Evolutionary conservation across 192 early-diverging fungal species (phyloP).

Genomic region (Dissophora globulifera): DNA sequence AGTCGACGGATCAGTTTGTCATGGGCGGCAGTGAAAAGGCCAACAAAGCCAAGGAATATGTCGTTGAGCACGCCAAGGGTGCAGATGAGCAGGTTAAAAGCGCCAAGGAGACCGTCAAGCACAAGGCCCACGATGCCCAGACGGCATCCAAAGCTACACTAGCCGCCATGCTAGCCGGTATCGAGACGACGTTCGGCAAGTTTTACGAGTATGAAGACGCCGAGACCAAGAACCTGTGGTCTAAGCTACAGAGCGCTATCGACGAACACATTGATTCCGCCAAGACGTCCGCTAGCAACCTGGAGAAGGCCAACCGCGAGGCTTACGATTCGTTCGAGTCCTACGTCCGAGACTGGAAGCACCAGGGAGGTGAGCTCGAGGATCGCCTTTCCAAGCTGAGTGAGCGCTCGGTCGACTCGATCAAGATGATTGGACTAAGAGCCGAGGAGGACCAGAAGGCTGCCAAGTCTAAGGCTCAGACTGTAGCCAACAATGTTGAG

Average conservation of each 20-base stretch:
- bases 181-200: conserved; percentile 27
- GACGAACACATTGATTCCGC: conserved; percentile 37
- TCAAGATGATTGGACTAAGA: conserved; percentile 30
- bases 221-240: conserved; percentile 43
- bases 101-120: conserved; percentile 21
- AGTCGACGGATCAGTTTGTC: conserved; percentile 9
- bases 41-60: conserved; percentile 30
- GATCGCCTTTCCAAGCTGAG: conserved; percentile 15
- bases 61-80: conserved; percentile 8
- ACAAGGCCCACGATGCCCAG: conserved; percentile 28
- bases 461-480: conserved; percentile 28
- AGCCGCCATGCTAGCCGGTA: conserved; percentile 36
- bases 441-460: conserved; percentile 13
- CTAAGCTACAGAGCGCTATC: conserved; percentile 37
- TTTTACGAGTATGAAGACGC: conserved; percentile 41
- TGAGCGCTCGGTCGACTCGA: conserved; percentile 13
- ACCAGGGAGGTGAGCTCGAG: conserved; percentile 24
- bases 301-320: conserved; percentile 40
- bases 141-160: conserved; percentile 28
- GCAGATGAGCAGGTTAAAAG: conserved; percentile 10
- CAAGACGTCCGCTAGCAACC: conserved; percentile 18
- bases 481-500: conserved; percentile 34
- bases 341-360: conserved; percentile 36
- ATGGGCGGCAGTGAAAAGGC: conserved; percentile 17
- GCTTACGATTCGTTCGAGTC: conserved; percentile 37